phyloP scores from a whole-genome alignment of 257 asterid genomes.

The Osmanthus fragrans region DNA sequence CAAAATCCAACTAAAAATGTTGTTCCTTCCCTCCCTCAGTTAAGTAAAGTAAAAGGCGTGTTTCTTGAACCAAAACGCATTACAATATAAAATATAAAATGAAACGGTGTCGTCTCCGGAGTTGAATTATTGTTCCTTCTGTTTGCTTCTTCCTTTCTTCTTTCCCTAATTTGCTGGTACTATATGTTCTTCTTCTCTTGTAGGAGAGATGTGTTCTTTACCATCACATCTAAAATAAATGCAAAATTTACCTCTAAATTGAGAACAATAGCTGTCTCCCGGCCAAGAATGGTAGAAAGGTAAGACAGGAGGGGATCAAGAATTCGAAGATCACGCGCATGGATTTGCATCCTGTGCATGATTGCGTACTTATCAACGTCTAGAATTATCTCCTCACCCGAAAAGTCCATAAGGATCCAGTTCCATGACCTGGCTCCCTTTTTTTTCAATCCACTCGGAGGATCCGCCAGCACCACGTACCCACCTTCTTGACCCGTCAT shows the following conservation, averaged over 20 bases:
- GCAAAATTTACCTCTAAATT: constrained; percentile 63
- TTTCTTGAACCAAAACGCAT: too few relatives aligned
- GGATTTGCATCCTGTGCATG: constrained; percentile 91
- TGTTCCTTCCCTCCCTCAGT: too few relatives aligned
- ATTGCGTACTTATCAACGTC: constrained; percentile 80
- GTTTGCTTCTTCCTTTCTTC: constrained; percentile 36
- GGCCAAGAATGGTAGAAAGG: constrained; percentile 87
- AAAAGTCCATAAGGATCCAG: constrained; percentile 67
- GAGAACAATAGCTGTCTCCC: constrained; percentile 84
- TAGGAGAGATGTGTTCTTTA: too few relatives aligned
- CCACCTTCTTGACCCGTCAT: constrained; percentile 64
- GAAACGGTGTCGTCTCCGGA: constrained; percentile 37
- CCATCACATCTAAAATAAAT: neutral
- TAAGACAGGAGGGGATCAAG: constrained; percentile 78
- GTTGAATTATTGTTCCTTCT: constrained; percentile 77
- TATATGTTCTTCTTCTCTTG: too few relatives aligned
- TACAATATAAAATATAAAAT: too few relatives aligned
- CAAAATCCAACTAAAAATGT: too few relatives aligned
- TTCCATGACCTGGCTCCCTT: constrained; percentile 65
- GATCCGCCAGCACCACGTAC: constrained; percentile 66
- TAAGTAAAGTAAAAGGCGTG: too few relatives aligned
- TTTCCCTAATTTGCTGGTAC: too few relatives aligned
- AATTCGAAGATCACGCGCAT: constrained; percentile 87
- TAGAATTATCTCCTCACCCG: constrained; percentile 60
- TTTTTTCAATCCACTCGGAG: constrained; percentile 44